Evolutionary conservation across 2,329 filamentous ascomycete species (phyloP).

Genomic region (Cladosporium sp.): DNA sequence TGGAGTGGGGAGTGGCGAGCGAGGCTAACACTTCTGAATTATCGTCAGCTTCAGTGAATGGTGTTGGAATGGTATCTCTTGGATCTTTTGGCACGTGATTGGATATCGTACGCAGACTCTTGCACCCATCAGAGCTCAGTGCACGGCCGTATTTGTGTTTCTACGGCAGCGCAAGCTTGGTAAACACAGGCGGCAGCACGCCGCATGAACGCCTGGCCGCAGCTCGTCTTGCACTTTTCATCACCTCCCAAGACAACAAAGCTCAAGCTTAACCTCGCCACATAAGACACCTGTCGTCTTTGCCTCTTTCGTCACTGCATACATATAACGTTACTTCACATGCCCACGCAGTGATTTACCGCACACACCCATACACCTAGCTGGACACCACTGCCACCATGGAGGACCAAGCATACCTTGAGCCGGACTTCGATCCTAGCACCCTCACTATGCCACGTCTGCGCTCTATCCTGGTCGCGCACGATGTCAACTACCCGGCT

Average conservation of each 20-base stretch:
- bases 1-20: no score
- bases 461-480: constrained; percentile 85
- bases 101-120: not conserved
- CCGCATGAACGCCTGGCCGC: constrained; percentile 4
- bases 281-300: constrained; percentile 8
- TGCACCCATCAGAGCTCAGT: not conserved
- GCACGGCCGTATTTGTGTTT: not conserved
- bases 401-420: constrained; percentile 77
- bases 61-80: not conserved
- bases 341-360: not conserved
- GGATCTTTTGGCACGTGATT: not conserved
- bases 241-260: not conserved
- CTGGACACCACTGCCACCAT: constrained; percentile 21
- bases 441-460: constrained; percentile 83
- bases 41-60: not conserved
- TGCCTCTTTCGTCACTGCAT: not conserved
- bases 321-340: not conserved
- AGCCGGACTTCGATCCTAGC: constrained; percentile 80
- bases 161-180: not conserved
- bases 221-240: not conserved
- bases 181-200: not conserved
- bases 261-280: not conserved
- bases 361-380: not conserved
- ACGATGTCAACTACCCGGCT: constrained; percentile 81
- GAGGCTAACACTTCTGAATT: no score